Base-by-base conservation (phyloP, 768 basidiomycete species). In the Phanerochaete carnosa region DNA sequence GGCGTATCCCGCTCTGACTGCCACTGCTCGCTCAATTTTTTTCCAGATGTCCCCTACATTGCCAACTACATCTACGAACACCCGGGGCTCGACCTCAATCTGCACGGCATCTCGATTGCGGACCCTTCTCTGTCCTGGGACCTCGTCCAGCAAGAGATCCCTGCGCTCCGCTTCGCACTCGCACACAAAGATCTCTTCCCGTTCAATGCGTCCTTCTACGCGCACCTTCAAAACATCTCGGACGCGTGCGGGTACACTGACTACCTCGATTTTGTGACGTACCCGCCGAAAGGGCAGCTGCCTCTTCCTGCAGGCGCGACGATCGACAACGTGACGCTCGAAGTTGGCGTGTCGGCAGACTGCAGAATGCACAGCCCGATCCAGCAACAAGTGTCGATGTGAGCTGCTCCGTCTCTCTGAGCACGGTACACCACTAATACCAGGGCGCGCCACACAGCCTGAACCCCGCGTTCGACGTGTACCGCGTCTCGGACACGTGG, bases 61-160 rank as follows among this genome's bases (percentile, higher is more conserved):
- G 88, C 89, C 3, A 84, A 89, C 72, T 87, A 78, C 65, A 85
- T 90, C 45, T 88, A 86, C 65, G 78, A 80, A 43, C 74, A 89
- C 51, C 81, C 86, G 0, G 70, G 64, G 0, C 70, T 90, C 16
- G 80, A 81, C 35, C 74, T 90, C 16, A 73, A 79, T 39, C 76
- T 90, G 25, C 81, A 86, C 68, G 89, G 57, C 32, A n/a, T 12
- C 1, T 57, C 47, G 45, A 82, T 89, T 30, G 75, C 78, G 30
- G 87, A 90, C 73, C 86, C 68, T 0, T 64, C 76, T 2, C 68
- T 90, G 5, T 84, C 84, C 1, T 89, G 83, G 80, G 76, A 79
- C 33, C 78, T 89, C 3, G 83, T 90, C 2, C 86, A 88, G 72
- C 74, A 82, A 63, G 78, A 90, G 69, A 89, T 90, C 39, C 87